These are phyloP conservation scores for Quercus wislizeni DNA, from an alignment of 306 rosid species.

Conservation along the genomic window DNA sequence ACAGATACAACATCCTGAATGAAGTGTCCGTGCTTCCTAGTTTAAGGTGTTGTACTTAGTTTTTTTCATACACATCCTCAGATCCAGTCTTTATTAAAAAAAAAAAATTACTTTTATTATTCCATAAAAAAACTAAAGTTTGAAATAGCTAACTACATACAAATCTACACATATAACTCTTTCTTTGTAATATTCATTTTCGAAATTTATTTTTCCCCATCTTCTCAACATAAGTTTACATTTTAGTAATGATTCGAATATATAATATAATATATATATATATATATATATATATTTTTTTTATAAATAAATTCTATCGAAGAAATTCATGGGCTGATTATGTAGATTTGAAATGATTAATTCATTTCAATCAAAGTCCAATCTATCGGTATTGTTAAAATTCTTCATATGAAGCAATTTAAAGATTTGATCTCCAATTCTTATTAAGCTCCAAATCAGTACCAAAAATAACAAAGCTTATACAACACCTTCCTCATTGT, in stretches of 20 bases:
- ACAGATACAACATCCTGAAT: accelerated
- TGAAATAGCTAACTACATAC: not conserved
- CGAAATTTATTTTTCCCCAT: not conserved
- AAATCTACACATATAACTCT: not conserved
- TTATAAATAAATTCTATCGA: no score
- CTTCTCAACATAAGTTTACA: not conserved
- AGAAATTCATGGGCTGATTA: no score
- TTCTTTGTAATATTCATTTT: not conserved
- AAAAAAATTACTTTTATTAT: not conserved
- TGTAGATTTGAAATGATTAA: no score
- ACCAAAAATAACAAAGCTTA: not conserved
- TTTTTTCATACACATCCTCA: not conserved
- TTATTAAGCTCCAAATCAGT: not conserved
- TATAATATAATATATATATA: not conserved
- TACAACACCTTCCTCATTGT: not conserved
- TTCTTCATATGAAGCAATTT: no score
- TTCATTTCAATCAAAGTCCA: no score
- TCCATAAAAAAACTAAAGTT: not conserved
- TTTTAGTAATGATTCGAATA: not conserved
- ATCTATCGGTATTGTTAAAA: no score
- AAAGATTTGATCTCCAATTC: no score
- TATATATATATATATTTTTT: no score
- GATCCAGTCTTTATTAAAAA: not conserved
- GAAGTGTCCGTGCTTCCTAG: no score
- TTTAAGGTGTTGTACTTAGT: no score